Evolutionary conservation across 129 eudicot genomes (phyloP), one percentile per base, ranked within the genome.

Genomic region (Artemisia annua): DNA sequence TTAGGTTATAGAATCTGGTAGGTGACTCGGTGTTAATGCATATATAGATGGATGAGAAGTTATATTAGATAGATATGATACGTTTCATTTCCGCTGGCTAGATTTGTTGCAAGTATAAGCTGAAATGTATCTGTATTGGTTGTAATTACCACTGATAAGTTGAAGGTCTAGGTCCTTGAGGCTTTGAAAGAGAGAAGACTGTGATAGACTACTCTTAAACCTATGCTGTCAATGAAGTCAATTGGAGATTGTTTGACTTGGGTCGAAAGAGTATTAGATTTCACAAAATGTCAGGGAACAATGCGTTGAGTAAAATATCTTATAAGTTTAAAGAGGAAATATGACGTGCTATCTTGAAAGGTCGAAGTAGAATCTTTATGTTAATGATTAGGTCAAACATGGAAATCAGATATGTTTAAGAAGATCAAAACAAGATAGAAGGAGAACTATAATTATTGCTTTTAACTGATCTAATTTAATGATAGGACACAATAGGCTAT

Each of bases 51-150:
- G 56, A 54, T 22, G 46, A 66, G 3, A 11, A 35, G 71, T 26
- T 59, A 39, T 16, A 13, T 30, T 11, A 48, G 62, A 51, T 49
- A 26, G 15, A 48, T 59, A 17, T 63, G 22, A 26, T 65, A 5
- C 14, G 13, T 66, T 66, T 9, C 48, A 55, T 54, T 19, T 65
- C 64, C 51, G 6, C 46, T 66, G 3, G 28, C 51, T 68, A 58
- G 75, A 76, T 75, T 73, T 56, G 67, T 75, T n/a, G 57, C 7
- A 22, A 7, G 30, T 53, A 11, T 64, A 66, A 15, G 2, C n/a
- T 75, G 43, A 35, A 43, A 65, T 75, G 44, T 55, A 65, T 17
- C 22, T 75, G 39, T 56, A n/a, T 57, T 0, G 35, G 57, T 44
- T 24, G 18, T 3, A n/a, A 48, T 55, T 35, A n/a, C 22, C 30